These are phyloP conservation scores for Aeminium ludgeri DNA, from an alignment of 495 filamentous ascomycete species.

Conservation along the genomic window DNA sequence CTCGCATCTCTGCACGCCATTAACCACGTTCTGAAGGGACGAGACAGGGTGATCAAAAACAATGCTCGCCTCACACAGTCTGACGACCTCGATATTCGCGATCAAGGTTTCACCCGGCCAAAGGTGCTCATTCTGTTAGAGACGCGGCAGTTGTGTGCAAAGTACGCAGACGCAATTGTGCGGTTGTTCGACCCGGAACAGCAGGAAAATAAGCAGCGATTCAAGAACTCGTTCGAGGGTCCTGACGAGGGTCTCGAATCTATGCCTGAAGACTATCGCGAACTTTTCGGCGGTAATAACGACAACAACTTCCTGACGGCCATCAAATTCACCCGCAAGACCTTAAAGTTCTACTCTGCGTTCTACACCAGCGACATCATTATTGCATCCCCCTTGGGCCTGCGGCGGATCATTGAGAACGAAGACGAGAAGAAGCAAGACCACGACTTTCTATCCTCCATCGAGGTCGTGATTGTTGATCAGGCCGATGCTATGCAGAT, in stretches of 20 bases:
- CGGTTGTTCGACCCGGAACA: conserved; percentile 64
- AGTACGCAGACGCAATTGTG: conserved; percentile 56
- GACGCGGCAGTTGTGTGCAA: conserved; percentile 67
- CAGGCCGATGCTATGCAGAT: conserved; percentile 86
- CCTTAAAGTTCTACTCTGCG: conserved; percentile 81
- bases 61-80: conserved; percentile 52
- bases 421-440: conserved; percentile 64
- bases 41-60: conserved; percentile 83
- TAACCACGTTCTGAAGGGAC: conserved; percentile 87
- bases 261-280: conserved; percentile 74
- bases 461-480: conserved; percentile 79
- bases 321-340: conserved; percentile 87
- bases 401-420: conserved; percentile 75
- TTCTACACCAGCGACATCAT: conserved; percentile 97
- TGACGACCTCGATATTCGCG: conserved; percentile 54
- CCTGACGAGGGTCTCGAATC: conserved; percentile 45
- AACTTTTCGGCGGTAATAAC: conserved; percentile 83
- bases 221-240: conserved; percentile 55
- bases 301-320: conserved; percentile 93
- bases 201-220: conserved; percentile 88
- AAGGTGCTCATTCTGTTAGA: conserved; percentile 82
- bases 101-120: conserved; percentile 90
- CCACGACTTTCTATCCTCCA: conserved; percentile 79
- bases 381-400: conserved; percentile 69
- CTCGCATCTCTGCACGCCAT: conserved; percentile 68